Conservation (phyloP, 495 filamentous ascomycete species). For the Daldinia vernicosa region DNA sequence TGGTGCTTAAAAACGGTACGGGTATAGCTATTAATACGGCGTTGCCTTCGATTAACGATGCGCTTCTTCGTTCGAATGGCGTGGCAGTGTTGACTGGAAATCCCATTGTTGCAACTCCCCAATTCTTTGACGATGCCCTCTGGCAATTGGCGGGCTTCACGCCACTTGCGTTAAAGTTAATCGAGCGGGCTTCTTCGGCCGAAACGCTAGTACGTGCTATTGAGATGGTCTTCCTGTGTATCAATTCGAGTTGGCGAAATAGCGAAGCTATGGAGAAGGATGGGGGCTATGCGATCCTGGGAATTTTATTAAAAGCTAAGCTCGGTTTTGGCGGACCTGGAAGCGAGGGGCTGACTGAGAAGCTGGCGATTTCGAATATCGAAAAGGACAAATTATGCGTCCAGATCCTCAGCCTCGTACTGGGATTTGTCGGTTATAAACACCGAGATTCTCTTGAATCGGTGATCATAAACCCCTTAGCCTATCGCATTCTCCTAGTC, state of each 20-base stretch:
- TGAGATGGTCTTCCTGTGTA: conserved; percentile 81
- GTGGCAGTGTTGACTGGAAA: conserved; percentile 83
- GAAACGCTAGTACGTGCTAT: conserved; percentile 78
- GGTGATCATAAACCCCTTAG: conserved; percentile 93
- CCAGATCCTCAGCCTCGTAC: conserved; percentile 76
- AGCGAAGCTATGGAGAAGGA: conserved; percentile 98
- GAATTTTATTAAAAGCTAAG: conserved; percentile 78
- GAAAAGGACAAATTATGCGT: conserved; percentile 72
- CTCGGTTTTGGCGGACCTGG: conserved; percentile 62
- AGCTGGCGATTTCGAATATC: conserved; percentile 54
- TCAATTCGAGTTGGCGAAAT: conserved; percentile 92
- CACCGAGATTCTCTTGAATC: conserved; percentile 78
- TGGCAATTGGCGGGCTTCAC: conserved; percentile 92
- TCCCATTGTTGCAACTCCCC: conserved; percentile 81
- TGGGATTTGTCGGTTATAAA: conserved; percentile 88
- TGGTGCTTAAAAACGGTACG: conserved; percentile 76
- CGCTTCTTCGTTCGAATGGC: conserved; percentile 77
- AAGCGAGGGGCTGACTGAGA: conserved; percentile 52
- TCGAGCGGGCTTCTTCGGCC: conserved; percentile 76
- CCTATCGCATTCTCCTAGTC: conserved; percentile 88
- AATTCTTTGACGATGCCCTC: conserved; percentile 87
- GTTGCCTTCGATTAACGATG: conserved; percentile 88
- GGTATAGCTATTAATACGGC: conserved; percentile 88
- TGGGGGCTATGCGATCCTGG: conserved; percentile 91
- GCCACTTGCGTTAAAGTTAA: conserved; percentile 80